A percentile compares a stretch with the other conserved stretches of the same genome.
Evolutionary conservation across 2,329 filamentous ascomycete genomes (phyloP).

Genomic region (Aureobasidium namibiae): DNA sequence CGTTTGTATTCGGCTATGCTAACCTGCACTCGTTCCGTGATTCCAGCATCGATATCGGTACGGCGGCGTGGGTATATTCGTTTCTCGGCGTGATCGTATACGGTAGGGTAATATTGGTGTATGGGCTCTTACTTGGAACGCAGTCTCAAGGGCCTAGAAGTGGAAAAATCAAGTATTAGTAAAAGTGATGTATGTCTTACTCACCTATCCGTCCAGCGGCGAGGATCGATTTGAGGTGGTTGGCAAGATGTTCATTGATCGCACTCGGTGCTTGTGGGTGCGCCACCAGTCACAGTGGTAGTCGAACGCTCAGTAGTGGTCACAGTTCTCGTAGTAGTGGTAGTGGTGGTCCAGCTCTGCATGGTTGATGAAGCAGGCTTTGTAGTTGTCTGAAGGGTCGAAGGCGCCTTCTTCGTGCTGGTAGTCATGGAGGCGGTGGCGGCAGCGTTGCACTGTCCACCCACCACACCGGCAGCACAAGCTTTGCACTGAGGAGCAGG

Average conservation of each 20-base stretch:
- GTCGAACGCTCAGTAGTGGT: background rate
- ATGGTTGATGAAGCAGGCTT: background rate
- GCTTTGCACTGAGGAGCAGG: slow-evolving; percentile 18
- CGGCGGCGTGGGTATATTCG: background rate
- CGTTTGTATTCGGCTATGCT: background rate
- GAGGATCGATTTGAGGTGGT: background rate
- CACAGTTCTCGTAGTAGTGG: background rate
- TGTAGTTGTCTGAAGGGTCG: background rate
- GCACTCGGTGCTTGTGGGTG: slow-evolving; percentile 1
- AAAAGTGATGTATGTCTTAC: background rate
- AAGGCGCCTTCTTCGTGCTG: background rate
- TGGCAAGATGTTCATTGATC: background rate
- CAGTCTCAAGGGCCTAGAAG: slow-evolving; percentile 7
- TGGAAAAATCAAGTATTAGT: background rate
- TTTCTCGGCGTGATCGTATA: background rate
- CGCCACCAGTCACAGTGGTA: background rate
- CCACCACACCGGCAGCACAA: slow-evolving; percentile 2
- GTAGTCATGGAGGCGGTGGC: background rate
- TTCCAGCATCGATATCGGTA: background rate
- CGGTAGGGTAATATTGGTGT: background rate
- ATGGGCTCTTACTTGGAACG: slow-evolving; percentile 7
- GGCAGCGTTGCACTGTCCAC: slow-evolving; percentile 1
- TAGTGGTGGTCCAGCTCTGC: background rate
- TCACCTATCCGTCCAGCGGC: slow-evolving; percentile 9
- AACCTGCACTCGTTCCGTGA: background rate